Percentiles rank a stretch among this genome's conserved stretches.
These are phyloP conservation scores for Rhizomucor miehei DNA, from an alignment of 371 early-diverging fungal genomes.

Conservation along the genomic window DNA sequence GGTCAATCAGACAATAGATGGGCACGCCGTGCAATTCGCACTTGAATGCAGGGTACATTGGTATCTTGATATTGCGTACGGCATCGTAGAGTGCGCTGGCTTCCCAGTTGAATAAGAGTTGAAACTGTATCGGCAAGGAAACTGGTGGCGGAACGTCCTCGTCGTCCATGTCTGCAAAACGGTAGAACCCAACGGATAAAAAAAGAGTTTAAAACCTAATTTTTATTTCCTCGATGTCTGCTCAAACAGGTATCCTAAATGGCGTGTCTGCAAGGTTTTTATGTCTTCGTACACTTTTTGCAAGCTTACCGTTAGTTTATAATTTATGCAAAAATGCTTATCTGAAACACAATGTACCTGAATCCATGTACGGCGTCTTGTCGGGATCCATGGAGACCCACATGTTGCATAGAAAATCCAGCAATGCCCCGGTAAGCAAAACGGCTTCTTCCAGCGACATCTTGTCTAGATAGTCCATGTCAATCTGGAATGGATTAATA, in stretches of 20 bases:
- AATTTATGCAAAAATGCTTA: neutral
- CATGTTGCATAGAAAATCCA: slow-evolving; percentile 64
- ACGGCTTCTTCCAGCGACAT: slow-evolving; percentile 63
- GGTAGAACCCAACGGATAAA: no score
- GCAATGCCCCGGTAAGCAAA: slow-evolving; percentile 63
- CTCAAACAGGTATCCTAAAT: slow-evolving; percentile 8
- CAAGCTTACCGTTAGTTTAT: neutral
- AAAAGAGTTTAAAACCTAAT: no score
- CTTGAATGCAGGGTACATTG: slow-evolving; percentile 38
- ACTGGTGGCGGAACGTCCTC: no score
- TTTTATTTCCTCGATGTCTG: slow-evolving; percentile 2
- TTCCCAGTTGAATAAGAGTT: slow-evolving; percentile 33
- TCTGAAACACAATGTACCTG: slow-evolving; percentile 28
- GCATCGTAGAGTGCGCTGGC: slow-evolving; percentile 15
- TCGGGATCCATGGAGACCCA: slow-evolving; percentile 49
- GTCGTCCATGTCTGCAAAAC: neutral
- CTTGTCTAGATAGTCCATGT: slow-evolving; percentile 54
- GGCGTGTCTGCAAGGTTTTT: slow-evolving; percentile 9
- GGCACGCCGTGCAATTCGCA: slow-evolving; percentile 26
- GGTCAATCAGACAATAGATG: slow-evolving; percentile 39
- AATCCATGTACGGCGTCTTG: slow-evolving; percentile 35
- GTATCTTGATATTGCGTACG: slow-evolving; percentile 15
- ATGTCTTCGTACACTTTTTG: slow-evolving; percentile 14
- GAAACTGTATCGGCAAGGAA: slow-evolving; percentile 28
- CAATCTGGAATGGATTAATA: slow-evolving; percentile 71